A percentile compares a stretch with the other conserved stretches of the same genome.
These are phyloP conservation scores for Poa annua DNA, from an alignment of 176 grass and related monocot genomes.

Conservation along the genomic window DNA sequence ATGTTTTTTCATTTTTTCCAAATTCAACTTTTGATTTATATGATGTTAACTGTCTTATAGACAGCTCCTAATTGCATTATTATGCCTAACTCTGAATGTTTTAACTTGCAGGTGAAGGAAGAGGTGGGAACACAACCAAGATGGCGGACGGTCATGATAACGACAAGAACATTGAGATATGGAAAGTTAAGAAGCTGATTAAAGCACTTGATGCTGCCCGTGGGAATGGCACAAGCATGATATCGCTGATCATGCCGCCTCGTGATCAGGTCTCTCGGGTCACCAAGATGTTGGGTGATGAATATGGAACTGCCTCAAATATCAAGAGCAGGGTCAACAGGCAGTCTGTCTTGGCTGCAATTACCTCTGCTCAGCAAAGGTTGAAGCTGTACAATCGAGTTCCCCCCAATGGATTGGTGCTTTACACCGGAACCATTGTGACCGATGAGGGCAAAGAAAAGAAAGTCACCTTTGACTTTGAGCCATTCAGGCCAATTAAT, in stretches of 20 bases:
- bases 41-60: not conserved
- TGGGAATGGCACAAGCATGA: slow-evolving; percentile 60
- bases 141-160: slow-evolving; percentile 45
- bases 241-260: slow-evolving; percentile 49
- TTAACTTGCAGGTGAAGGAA: slow-evolving; percentile 14
- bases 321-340: slow-evolving; percentile 42
- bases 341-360: slow-evolving; percentile 23
- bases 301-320: slow-evolving; percentile 55
- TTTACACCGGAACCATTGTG: slow-evolving; percentile 24
- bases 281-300: slow-evolving; percentile 54
- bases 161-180: slow-evolving; percentile 54
- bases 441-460: slow-evolving; percentile 22
- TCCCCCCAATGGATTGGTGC: slow-evolving; percentile 12
- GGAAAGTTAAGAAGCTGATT: slow-evolving; percentile 50
- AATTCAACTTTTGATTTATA: too few species aligned
- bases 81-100: not conserved
- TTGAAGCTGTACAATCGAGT: slow-evolving; percentile 31
- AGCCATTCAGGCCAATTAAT: slow-evolving; percentile 53
- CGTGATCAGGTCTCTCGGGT: slow-evolving; percentile 53
- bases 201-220: slow-evolving; percentile 46
- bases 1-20: too few species aligned
- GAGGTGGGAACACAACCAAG: slow-evolving; percentile 34
- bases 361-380: slow-evolving; percentile 30
- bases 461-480: slow-evolving; percentile 42
- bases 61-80: not conserved